Evolutionary conservation across 352 stramenopile species (phyloP), one percentile per base, ranked within the genome.

Genomic region (Globisporangium irregulare): DNA sequence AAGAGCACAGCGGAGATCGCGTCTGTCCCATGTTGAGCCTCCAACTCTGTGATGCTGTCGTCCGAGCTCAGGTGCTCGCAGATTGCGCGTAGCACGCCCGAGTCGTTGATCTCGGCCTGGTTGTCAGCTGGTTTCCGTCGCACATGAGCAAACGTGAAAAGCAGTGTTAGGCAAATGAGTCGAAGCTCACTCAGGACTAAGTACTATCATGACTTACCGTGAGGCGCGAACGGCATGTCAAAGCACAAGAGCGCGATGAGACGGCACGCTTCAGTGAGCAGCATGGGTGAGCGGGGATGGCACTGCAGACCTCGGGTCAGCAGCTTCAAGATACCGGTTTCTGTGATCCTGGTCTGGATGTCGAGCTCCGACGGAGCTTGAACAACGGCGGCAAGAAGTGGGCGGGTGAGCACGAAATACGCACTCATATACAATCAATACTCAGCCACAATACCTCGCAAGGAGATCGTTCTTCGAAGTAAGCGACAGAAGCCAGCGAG

Each of bases 321-420:
- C 18, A 88, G 46, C 25, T 48, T 48, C 32, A 89, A 68, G 18
- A 75, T 76, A 0, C 77, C 77, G 20, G 73, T 72, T 15, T 84
- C 73, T 8, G 77, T 74, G 66, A 90, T 81, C 72, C 74, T 80
- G 8, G 74, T 79, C 54, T 92, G 84, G 27, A 90, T 82, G 63
- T 87, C 79, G 24, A 85, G 73, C 41, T 86, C 76, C 9, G 69
- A 75, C 1, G 78, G 79, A 36, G 79, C 80, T 89, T 41, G 12
- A 57, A 63, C 29, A 41, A 61, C 15, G 36, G 43, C 14, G 20
- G n/a, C 41, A 25, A 20, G 38, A 22, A 66, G 46, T 59, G 15
- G 61, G 61, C 15, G 27, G 27, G 27, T 32, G 27, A 32, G 27
- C 27, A 32, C 27, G 27, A 32, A 58, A 20, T 15, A 51, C 22